These are phyloP conservation scores for Celoporthe dispersa DNA, from an alignment of 2,329 filamentous ascomycete genomes.

Conservation along the genomic window DNA sequence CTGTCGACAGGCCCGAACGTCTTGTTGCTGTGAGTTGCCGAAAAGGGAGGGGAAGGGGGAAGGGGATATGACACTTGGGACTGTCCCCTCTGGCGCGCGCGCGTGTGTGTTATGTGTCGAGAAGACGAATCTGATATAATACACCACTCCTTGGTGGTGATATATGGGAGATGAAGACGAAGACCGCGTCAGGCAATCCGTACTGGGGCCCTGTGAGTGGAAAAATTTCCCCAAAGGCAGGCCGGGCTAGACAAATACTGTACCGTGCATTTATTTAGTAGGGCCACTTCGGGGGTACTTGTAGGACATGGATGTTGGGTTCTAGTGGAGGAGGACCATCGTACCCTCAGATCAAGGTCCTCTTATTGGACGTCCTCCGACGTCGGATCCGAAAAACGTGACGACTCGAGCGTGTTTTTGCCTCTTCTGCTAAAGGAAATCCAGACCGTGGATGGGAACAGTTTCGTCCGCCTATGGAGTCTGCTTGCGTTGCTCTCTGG, in stretches of 20 bases:
- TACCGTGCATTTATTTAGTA: background rate
- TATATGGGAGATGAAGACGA: background rate
- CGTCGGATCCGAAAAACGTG: constrained; percentile 5
- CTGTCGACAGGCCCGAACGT: background rate
- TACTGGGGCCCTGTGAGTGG: background rate
- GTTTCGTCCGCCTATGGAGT: constrained; percentile 2
- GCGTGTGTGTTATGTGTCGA: background rate
- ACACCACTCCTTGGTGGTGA: background rate
- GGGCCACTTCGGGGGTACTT: background rate
- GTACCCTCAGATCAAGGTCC: background rate
- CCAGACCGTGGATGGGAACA: background rate
- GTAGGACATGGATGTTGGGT: background rate
- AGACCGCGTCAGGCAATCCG: constrained; percentile 6
- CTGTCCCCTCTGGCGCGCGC: background rate
- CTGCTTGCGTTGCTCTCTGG: background rate
- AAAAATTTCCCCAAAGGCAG: constrained; percentile 12
- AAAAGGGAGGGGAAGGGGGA: too few relatives aligned
- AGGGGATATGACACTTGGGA: background rate
- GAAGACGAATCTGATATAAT: background rate
- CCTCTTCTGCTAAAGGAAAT: background rate
- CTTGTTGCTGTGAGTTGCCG: background rate
- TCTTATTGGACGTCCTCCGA: constrained; percentile 4
- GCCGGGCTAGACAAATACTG: background rate
- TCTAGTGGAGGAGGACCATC: background rate
- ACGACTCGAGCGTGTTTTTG: background rate